phyloP scores from a whole-genome alignment of 2,329 filamentous ascomycete species.

The Colletotrichum simmondsii region DNA sequence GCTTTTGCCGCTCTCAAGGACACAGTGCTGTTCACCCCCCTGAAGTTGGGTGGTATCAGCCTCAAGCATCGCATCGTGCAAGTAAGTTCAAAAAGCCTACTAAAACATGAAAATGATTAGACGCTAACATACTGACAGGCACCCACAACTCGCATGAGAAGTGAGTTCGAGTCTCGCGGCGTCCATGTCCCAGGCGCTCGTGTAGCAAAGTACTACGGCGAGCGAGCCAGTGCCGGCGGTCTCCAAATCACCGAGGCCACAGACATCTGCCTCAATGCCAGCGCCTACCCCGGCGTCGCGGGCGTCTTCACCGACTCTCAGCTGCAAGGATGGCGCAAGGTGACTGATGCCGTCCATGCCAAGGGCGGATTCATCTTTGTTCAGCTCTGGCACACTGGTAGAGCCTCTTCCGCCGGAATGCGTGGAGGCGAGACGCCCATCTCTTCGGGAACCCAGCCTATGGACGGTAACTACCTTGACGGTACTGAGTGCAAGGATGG shows the following conservation, averaged over 20 bases:
- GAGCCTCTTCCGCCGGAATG: slow-evolving; percentile 49
- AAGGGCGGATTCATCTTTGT: slow-evolving; percentile 70
- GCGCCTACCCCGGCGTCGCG: slow-evolving; percentile 42
- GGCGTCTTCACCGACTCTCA: slow-evolving; percentile 44
- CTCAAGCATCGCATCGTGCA: slow-evolving; percentile 50
- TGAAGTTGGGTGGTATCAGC: slow-evolving; percentile 45
- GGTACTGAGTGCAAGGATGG: slow-evolving; percentile 40
- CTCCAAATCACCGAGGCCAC: slow-evolving; percentile 45
- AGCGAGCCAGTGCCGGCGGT: slow-evolving; percentile 46
- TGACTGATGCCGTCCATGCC: slow-evolving; percentile 71
- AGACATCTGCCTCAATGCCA: slow-evolving; percentile 41
- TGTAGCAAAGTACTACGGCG: slow-evolving; percentile 44
- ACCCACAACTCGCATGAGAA: slow-evolving; percentile 38
- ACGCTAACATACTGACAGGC: not conserved
- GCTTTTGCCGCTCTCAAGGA: slow-evolving; percentile 22
- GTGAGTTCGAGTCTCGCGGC: slow-evolving; percentile 44
- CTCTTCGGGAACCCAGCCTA: slow-evolving; percentile 52
- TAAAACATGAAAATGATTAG: not conserved
- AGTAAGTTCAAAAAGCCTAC: slow-evolving; percentile 34
- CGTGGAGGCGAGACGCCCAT: slow-evolving; percentile 39
- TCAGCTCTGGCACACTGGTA: slow-evolving; percentile 72
- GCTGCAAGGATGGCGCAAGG: slow-evolving; percentile 63
- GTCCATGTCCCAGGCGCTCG: slow-evolving; percentile 44
- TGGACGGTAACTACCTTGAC: slow-evolving; percentile 39
- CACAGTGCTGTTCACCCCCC: slow-evolving; percentile 46